Conservation (phyloP, 1,284 basidiomycete genomes). For the Moesziomyces aphidis region DNA sequence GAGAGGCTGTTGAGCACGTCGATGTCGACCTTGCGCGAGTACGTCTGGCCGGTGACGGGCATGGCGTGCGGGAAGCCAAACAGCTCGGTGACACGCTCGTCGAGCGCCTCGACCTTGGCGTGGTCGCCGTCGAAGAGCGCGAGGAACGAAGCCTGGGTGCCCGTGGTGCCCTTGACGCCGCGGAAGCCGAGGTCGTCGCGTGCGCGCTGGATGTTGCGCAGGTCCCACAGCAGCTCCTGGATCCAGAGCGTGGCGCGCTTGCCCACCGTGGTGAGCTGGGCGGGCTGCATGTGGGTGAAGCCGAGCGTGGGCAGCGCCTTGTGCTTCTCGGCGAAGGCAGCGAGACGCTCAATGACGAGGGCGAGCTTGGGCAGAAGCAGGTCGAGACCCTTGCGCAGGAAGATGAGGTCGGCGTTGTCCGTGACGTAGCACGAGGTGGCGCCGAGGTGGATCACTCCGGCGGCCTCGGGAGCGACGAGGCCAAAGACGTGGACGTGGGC, state of each 20-base stretch:
- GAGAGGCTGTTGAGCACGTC: constrained; percentile 91
- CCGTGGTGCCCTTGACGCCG: constrained; percentile 98
- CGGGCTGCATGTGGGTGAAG: constrained; percentile 99
- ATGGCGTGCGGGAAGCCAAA: constrained; percentile 94
- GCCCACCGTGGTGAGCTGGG: constrained; percentile 98
- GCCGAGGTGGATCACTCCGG: constrained; percentile 96
- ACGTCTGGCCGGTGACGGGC: constrained; percentile 98
- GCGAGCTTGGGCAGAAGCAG: constrained; percentile 88
- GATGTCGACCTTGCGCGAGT: constrained; percentile 96
- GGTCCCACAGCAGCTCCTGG: constrained; percentile 91
- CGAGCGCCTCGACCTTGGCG: constrained; percentile 88
- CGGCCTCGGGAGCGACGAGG: constrained; percentile 90
- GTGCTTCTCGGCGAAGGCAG: constrained; percentile 77
- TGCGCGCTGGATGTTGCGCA: constrained; percentile 90
- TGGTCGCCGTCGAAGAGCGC: constrained; percentile 90
- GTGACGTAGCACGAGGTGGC: constrained; percentile 99
- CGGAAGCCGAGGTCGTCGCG: constrained; percentile 95
- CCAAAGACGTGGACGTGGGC: constrained; percentile 99
- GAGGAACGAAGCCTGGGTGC: constrained; percentile 96
- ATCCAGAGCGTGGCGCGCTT: constrained; percentile 99
- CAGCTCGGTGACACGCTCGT: constrained; percentile 79
- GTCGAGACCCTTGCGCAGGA: constrained; percentile 86
- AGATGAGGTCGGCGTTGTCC: constrained; percentile 90
- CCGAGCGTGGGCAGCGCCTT: constrained; percentile 75
- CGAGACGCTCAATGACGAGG: constrained; percentile 87